A percentile compares a stretch with the other conserved stretches of the same genome.
Conservation (phyloP, 2,329 filamentous ascomycete species). For the Biscogniauxia mediterranea region DNA sequence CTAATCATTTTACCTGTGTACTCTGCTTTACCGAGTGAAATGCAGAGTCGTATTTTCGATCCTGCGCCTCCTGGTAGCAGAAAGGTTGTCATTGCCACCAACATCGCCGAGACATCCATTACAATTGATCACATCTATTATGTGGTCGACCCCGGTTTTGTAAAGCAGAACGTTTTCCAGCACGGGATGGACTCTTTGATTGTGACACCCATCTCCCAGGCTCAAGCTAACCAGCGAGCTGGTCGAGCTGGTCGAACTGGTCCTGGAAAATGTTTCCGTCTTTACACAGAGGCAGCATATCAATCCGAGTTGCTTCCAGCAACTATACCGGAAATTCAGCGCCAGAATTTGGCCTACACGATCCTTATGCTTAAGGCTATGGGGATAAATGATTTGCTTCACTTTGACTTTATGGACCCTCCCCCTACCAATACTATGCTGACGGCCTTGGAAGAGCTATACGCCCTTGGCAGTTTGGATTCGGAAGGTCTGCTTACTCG, state of each 20-base stretch:
- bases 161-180: conserved; percentile 97
- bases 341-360: conserved; percentile 87
- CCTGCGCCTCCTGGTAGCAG: conserved; percentile 80
- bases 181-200: conserved; percentile 96
- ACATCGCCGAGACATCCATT: conserved; percentile 96
- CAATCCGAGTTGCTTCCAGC: conserved; percentile 97
- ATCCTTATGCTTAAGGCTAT: conserved; percentile 99
- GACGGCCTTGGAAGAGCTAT: conserved; percentile 91
- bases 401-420: conserved; percentile 99
- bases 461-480: conserved; percentile 85
- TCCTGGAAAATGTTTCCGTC: conserved; percentile 90
- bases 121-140: conserved; percentile 98
- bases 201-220: conserved; percentile 94
- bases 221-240: conserved; percentile 90
- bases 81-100: conserved; percentile 97
- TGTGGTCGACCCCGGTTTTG: conserved; percentile 94
- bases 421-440: conserved; percentile 98
- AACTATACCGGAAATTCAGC: conserved; percentile 93
- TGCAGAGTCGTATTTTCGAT: conserved; percentile 93
- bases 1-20: conserved; percentile 95
- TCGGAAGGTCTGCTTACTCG: conserved; percentile 93
- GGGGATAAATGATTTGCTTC: conserved; percentile 96
- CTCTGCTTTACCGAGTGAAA: conserved; percentile 86
- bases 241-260: conserved; percentile 92
- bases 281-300: conserved; percentile 94